A percentile compares a stretch with the other conserved stretches of the same genome.
Evolutionary conservation across 257 asterid genomes (phyloP).

Genomic region (Knoxia roxburghii): DNA sequence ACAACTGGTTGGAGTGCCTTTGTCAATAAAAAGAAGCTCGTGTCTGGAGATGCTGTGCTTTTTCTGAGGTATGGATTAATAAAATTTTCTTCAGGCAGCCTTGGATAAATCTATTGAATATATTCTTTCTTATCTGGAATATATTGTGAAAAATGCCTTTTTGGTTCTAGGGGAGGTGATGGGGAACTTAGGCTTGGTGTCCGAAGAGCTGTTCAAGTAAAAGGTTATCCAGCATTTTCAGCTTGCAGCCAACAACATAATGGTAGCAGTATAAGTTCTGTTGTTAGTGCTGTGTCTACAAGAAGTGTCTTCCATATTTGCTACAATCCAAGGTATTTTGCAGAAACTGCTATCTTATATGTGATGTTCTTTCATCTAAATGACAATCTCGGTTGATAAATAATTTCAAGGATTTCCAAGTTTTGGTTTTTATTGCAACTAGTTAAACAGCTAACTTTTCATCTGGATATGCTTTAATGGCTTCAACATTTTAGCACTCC

Average conservation of each 20-base stretch:
- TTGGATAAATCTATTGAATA: background rate
- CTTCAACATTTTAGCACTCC: background rate
- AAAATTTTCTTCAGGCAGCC: background rate
- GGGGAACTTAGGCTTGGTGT: constrained; percentile 96
- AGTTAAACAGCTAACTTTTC: background rate
- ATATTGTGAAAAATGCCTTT: background rate
- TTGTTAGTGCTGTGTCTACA: constrained; percentile 56
- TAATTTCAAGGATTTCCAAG: background rate
- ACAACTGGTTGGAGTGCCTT: constrained; percentile 99
- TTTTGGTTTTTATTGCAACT: background rate
- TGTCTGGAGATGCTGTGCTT: constrained; percentile 96
- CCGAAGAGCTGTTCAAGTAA: constrained; percentile 85
- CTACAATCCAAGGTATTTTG: constrained; percentile 83
- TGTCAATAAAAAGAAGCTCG: constrained; percentile 88
- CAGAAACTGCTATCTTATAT: background rate
- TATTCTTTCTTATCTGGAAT: background rate
- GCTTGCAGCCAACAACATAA: constrained; percentile 45
- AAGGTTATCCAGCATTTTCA: constrained; percentile 39
- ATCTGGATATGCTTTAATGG: background rate
- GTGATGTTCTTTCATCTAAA: background rate
- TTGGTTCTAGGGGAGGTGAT: constrained; percentile 75
- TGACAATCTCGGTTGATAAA: background rate
- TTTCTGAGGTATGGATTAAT: constrained; percentile 56
- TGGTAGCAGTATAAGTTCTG: constrained; percentile 53
- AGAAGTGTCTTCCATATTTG: constrained; percentile 52